phyloP scores from a whole-genome alignment of 352 stramenopile species.

The Phytophthora kernoviae region DNA sequence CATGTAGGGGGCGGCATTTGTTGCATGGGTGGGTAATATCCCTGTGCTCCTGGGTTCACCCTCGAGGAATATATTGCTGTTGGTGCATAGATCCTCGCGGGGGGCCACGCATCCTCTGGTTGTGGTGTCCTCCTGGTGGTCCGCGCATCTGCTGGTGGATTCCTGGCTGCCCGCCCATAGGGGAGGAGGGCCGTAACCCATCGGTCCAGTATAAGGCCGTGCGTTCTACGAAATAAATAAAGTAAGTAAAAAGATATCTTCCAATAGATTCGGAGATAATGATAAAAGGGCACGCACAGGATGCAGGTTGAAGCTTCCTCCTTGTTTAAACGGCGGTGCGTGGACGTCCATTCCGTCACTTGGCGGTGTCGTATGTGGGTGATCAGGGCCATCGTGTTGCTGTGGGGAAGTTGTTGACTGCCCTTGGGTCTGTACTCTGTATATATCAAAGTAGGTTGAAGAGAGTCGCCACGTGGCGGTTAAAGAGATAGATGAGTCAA shows the following conservation, averaged over 20 bases:
- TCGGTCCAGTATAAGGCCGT: conserved; percentile 46
- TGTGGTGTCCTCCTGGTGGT: conserved; percentile 38
- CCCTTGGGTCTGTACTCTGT: conserved; percentile 51
- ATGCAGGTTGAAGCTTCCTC: conserved; percentile 44
- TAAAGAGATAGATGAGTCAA: conserved; percentile 2
- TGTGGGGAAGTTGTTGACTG: conserved; percentile 17
- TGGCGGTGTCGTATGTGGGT: conserved; percentile 27
- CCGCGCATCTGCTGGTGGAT: conserved; percentile 60
- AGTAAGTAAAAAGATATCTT: background rate
- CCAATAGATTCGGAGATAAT: background rate
- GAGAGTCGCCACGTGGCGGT: background rate
- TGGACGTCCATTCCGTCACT: conserved; percentile 49
- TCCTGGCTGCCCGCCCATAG: conserved; percentile 33
- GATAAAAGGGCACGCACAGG: conserved; percentile 45
- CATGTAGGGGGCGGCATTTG: conserved; percentile 58
- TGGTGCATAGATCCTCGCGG: conserved; percentile 43
- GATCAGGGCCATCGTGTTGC: conserved; percentile 29
- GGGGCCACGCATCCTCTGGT: conserved; percentile 43
- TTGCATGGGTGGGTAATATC: conserved; percentile 54
- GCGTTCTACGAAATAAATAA: conserved; percentile 19
- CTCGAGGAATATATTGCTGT: conserved; percentile 46
- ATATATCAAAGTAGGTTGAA: too few species aligned
- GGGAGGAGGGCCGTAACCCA: conserved; percentile 40
- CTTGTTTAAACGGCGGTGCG: conserved; percentile 45
- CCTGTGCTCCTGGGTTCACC: conserved; percentile 42